Conservation (phyloP, 208 protist genomes). For the Leptomonas pyrrhocoris region DNA sequence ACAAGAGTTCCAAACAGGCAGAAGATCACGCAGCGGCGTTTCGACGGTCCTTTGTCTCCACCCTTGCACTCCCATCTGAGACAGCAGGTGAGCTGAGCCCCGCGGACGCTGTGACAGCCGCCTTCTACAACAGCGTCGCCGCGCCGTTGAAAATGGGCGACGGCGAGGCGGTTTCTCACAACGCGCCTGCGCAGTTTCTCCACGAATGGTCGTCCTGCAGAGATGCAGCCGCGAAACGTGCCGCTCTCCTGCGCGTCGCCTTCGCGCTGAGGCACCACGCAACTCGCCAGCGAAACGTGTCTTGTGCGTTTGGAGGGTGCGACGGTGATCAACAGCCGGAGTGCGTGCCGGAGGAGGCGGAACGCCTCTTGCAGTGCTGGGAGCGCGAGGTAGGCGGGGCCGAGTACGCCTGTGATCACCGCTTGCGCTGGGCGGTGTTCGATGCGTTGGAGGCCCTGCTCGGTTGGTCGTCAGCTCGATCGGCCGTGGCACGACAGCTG, state of each 20-base stretch:
- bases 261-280: neutral
- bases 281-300: neutral
- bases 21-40: too few species aligned
- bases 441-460: constrained; percentile 37
- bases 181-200: constrained; percentile 22
- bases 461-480: constrained; percentile 11
- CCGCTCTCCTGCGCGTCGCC: neutral
- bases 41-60: too few species aligned
- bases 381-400: constrained; percentile 31
- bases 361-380: constrained; percentile 27
- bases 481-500: constrained; percentile 39
- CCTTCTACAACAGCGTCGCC: neutral
- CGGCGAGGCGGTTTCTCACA: neutral
- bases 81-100: too few species aligned
- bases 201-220: constrained; percentile 10
- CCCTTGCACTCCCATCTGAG: too few species aligned
- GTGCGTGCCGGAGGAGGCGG: constrained; percentile 21
- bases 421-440: constrained; percentile 47
- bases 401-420: constrained; percentile 36
- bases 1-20: too few species aligned
- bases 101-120: neutral
- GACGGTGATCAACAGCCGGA: neutral
- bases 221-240: constrained; percentile 5
- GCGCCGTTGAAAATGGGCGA: neutral
- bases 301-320: neutral